Evolutionary conservation across 192 early-diverging fungal species (phyloP).

Genomic region (Linnemannia exigua): DNA sequence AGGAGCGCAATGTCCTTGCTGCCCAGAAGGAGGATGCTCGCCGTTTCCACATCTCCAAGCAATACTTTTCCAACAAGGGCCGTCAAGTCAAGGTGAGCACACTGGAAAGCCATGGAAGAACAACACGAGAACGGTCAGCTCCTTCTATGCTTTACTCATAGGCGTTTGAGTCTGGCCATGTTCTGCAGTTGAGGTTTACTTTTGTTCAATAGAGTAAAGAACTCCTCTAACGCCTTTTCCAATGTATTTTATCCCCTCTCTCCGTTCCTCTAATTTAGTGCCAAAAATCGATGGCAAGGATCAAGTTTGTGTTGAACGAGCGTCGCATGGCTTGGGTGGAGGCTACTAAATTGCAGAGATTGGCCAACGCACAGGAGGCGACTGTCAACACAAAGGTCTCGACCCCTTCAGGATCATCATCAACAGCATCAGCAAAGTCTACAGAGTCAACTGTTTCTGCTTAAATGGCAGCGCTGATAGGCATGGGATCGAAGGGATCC

Average conservation of each 20-base stretch:
- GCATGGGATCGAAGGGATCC: neutral
- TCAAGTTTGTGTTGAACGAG: constrained; percentile 85
- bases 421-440: constrained; percentile 29
- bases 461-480: neutral
- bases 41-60: constrained; percentile 66
- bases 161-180: constrained; percentile 10
- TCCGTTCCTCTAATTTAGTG: constrained; percentile 58
- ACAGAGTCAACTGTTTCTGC: constrained; percentile 13
- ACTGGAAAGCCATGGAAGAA: neutral
- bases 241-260: neutral
- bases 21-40: constrained; percentile 78
- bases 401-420: constrained; percentile 7
- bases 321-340: constrained; percentile 76
- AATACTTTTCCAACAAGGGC: constrained; percentile 72
- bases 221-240: neutral
- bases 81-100: constrained; percentile 73
- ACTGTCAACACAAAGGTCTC: constrained; percentile 41
- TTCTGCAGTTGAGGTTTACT: neutral
- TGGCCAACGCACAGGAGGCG: constrained; percentile 29
- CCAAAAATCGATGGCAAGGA: constrained; percentile 87
- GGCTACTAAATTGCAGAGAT: constrained; percentile 58
- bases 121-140: neutral
- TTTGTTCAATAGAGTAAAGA: neutral
- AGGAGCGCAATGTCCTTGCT: constrained; percentile 87
- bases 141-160: neutral